Percentiles rank a stretch among this genome's conserved stretches.
phyloP scores from a whole-genome alignment of 2,329 filamentous ascomycete species.

The Dothideomycetidae sp. region DNA sequence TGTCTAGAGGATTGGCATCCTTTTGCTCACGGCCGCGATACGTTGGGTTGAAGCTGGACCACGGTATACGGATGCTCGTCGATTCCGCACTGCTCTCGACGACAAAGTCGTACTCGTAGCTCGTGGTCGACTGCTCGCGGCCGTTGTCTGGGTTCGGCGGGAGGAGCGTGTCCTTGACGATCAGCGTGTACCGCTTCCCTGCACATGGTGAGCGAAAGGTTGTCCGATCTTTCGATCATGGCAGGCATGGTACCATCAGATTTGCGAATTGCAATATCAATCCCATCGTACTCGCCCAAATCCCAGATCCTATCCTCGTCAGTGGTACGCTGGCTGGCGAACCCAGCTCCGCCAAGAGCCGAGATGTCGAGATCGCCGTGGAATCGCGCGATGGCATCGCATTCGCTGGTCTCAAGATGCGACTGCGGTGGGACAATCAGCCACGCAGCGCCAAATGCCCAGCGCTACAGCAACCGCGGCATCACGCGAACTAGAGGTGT shows the following conservation, averaged over 20 bases:
- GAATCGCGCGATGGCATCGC: constrained; percentile 38
- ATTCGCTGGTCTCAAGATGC: constrained; percentile 29
- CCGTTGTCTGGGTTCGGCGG: constrained; percentile 44
- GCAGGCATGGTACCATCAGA: constrained; percentile 34
- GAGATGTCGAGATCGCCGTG: constrained; percentile 57
- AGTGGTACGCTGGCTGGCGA: constrained; percentile 61
- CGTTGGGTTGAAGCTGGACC: constrained; percentile 53
- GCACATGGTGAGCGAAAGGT: neutral
- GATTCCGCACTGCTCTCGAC: constrained; percentile 8
- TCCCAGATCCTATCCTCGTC: constrained; percentile 46
- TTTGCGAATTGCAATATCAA: constrained; percentile 39
- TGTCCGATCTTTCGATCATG: neutral
- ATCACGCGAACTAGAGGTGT: neutral
- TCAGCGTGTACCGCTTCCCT: constrained; percentile 55
- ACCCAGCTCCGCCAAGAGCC: constrained; percentile 65
- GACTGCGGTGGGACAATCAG: constrained; percentile 25
- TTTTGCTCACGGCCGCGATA: constrained; percentile 55
- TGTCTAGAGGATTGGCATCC: constrained; percentile 46
- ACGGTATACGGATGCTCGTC: constrained; percentile 41
- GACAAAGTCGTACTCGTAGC: constrained; percentile 59
- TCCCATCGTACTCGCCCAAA: constrained; percentile 46
- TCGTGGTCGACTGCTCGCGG: constrained; percentile 56
- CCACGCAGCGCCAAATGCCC: neutral
- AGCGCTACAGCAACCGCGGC: no score
- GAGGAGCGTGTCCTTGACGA: constrained; percentile 55